phyloP scores from a whole-genome alignment of 1,139 yeast genomes.

The Lodderomyces pseudojiufengensis region DNA sequence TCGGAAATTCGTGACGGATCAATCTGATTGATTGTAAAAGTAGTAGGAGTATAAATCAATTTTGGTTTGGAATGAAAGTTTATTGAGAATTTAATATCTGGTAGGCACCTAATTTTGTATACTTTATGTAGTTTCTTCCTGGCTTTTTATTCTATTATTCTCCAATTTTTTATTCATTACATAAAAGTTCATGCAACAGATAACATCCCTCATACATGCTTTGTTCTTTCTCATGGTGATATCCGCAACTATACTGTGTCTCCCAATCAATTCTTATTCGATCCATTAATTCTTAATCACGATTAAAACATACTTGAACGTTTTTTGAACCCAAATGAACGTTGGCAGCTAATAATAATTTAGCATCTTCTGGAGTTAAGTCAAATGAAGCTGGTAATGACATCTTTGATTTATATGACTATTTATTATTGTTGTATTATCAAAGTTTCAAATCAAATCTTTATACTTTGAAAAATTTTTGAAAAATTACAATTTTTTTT shows the following conservation, averaged over 20 bases:
- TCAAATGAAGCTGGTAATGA: slow-evolving; percentile 88
- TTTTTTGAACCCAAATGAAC: slow-evolving; percentile 99
- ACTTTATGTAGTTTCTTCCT: background rate
- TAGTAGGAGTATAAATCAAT: no score
- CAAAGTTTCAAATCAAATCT: slow-evolving; percentile 6
- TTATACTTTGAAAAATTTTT: slow-evolving; percentile 3
- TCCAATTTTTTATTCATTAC: background rate
- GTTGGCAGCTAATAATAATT: slow-evolving; percentile 99
- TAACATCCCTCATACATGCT: no score
- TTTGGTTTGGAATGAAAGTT: no score
- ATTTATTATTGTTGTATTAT: slow-evolving; percentile 5
- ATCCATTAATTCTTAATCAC: no score
- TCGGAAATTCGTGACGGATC: no score
- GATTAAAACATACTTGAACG: slow-evolving; percentile 85
- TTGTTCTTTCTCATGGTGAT: no score
- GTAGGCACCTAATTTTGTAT: no score
- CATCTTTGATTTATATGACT: slow-evolving; percentile 37
- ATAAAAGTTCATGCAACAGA: no score
- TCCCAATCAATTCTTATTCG: slow-evolving; percentile 1
- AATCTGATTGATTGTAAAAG: no score
- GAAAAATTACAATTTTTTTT: slow-evolving; percentile 5
- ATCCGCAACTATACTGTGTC: no score
- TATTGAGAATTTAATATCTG: no score
- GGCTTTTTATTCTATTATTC: background rate
- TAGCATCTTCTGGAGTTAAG: slow-evolving; percentile 98